Conservation (phyloP, 305 asterid species). For the Salvia sclarea region DNA sequence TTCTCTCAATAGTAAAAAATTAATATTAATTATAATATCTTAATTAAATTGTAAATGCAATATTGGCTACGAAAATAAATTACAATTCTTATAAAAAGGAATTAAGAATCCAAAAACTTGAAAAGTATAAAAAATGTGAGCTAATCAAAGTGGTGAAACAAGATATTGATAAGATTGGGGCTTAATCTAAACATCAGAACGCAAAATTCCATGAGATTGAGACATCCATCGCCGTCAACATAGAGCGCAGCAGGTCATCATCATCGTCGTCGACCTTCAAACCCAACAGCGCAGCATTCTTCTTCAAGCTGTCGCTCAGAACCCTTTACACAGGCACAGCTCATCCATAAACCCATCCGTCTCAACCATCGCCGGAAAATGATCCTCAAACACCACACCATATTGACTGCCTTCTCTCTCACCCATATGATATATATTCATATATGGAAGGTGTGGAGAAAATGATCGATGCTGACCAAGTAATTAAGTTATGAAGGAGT, state of each 20-base stretch:
- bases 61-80: no score
- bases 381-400: conserved; percentile 56
- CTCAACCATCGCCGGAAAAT: conserved; percentile 71
- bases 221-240: conserved; percentile 72
- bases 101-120: no score
- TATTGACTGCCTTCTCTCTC: background rate
- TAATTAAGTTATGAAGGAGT: conserved; percentile 35
- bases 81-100: no score
- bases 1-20: background rate
- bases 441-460: background rate
- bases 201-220: conserved; percentile 62
- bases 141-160: background rate
- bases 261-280: conserved; percentile 49
- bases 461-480: background rate
- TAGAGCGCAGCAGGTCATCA: conserved; percentile 46
- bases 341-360: conserved; percentile 68
- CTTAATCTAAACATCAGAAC: conserved; percentile 72
- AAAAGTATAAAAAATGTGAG: no score
- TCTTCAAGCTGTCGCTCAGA: conserved; percentile 61
- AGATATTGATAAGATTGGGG: conserved; percentile 46
- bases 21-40: no score
- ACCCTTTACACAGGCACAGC: conserved; percentile 65
- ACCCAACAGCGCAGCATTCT: conserved; percentile 45
- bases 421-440: background rate
- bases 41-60: no score